phyloP scores from a whole-genome alignment of 805 yeast genomes.

The Yarrowia sp. region DNA sequence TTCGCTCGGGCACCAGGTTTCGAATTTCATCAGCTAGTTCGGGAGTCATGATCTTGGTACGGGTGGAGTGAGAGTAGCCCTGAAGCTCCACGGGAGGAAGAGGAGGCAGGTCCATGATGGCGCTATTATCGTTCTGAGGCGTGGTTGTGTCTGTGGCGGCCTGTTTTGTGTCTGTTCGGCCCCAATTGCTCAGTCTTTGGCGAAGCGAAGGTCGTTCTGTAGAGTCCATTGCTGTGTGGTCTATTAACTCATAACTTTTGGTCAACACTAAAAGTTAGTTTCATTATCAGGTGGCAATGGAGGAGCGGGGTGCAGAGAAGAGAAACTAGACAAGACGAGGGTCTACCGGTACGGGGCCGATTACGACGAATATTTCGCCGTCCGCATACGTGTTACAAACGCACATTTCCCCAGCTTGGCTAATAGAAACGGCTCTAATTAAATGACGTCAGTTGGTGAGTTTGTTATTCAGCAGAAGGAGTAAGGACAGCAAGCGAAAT shows the following conservation, averaged over 20 bases:
- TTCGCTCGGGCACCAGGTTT: conserved; percentile 73
- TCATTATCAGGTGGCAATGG: conserved; percentile 21
- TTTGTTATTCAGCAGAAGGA: conserved; percentile 17
- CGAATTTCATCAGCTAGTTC: conserved; percentile 80
- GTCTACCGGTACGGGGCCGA: neutral
- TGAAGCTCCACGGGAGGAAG: conserved; percentile 49
- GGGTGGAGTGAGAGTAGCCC: conserved; percentile 69
- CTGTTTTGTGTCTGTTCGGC: conserved; percentile 12
- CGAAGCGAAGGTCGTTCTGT: conserved; percentile 33
- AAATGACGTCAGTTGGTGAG: conserved; percentile 4
- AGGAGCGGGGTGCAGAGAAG: conserved; percentile 7
- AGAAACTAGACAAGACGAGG: neutral
- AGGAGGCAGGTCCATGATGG: conserved; percentile 44
- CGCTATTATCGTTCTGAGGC: neutral
- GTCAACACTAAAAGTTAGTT: conserved; percentile 30
- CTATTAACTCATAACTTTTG: conserved; percentile 29
- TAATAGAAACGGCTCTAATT: neutral
- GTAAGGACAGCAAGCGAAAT: too few species aligned
- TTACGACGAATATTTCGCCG: neutral
- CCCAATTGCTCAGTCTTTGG: conserved; percentile 37
- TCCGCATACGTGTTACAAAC: too few species aligned
- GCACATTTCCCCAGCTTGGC: neutral
- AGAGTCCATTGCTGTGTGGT: conserved; percentile 27
- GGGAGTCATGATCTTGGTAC: conserved; percentile 61
- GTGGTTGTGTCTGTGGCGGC: neutral